These are phyloP conservation scores for Capronia americana DNA, from an alignment of 2,329 filamentous ascomycete species.

Conservation along the genomic window DNA sequence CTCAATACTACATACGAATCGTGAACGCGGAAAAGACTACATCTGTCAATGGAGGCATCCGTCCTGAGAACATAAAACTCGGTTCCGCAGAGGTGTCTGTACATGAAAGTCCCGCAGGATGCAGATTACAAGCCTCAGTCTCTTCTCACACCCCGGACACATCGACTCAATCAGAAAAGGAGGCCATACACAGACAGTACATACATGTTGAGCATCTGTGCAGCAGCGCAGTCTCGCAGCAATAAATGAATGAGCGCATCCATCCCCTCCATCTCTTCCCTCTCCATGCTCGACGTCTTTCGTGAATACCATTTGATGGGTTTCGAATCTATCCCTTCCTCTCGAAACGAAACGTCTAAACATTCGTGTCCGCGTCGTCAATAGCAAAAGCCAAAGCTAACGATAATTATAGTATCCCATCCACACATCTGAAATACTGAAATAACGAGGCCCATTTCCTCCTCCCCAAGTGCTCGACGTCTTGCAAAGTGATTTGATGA, in stretches of 20 bases:
- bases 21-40: neutral
- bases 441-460: neutral
- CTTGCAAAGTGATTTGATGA: neutral
- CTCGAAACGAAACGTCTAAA: no score
- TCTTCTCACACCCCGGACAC: neutral
- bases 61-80: neutral
- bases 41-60: neutral
- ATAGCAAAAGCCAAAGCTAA: neutral
- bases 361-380: neutral
- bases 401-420: neutral
- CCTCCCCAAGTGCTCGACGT: neutral
- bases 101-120: neutral
- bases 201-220: neutral
- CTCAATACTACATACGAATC: neutral
- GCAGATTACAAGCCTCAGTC: neutral
- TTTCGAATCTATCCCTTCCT: neutral
- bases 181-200: neutral
- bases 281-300: neutral
- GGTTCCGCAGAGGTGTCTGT: neutral
- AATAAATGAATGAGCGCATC: neutral
- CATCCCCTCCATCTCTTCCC: neutral
- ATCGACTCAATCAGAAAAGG: neutral
- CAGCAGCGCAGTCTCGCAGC: neutral
- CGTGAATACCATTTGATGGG: neutral
- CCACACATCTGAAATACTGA: neutral